Evolutionary conservation across 2,329 filamentous ascomycete species (phyloP), one percentile per base, ranked within the genome.

Genomic region (Talaromyces marneffei): DNA sequence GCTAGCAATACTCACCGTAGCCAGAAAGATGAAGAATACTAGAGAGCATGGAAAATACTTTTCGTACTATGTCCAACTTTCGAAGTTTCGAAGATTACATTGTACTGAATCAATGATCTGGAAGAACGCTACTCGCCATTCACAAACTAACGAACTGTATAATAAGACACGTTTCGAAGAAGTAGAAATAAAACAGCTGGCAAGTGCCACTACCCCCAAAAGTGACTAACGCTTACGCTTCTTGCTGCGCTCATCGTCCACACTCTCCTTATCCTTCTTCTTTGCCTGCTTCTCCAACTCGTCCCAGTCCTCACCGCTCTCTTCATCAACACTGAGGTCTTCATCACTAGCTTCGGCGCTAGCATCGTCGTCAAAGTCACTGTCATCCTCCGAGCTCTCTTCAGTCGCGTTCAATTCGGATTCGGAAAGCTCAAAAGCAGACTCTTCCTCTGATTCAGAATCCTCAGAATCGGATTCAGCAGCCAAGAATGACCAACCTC

Each of bases 351-450:
- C 86, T 60, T 91, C 90, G 12, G 93, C 92, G 65, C 86, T 89
- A 31, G 91, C 93, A 65, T 96, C 92, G 71, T 93, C 93, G 69
- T 96, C 92, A 72, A 94, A 97, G 64, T 97, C 92, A 20, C 89
- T 94, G 62, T 91, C 94, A 44, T 95, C 92, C 67, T 96, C 93
- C 9, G 87, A 91, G 14, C 83, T 89, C 71, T 91, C 91, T 35
- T 93, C 91, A 1, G 80, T 83, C 29, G 79, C 80, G 14, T 82
- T 86, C 39, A 97, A 78, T 65, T 97, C 94, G 3, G 87, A 88
- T 63, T 96, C 93, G 23, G 85, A 87, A 59, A 96, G 89, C 76
- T 97, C 94, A 69, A 97, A 99, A 7, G 90, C 92, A 3, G 87
- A 91, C 76, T 97, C 94, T 64, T 94, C 90, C 59, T 94, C 90